Percentiles rank a stretch among this genome's conserved stretches.
phyloP scores from a whole-genome alignment of 2,329 filamentous ascomycete genomes.

The Ophiostoma sp. region DNA sequence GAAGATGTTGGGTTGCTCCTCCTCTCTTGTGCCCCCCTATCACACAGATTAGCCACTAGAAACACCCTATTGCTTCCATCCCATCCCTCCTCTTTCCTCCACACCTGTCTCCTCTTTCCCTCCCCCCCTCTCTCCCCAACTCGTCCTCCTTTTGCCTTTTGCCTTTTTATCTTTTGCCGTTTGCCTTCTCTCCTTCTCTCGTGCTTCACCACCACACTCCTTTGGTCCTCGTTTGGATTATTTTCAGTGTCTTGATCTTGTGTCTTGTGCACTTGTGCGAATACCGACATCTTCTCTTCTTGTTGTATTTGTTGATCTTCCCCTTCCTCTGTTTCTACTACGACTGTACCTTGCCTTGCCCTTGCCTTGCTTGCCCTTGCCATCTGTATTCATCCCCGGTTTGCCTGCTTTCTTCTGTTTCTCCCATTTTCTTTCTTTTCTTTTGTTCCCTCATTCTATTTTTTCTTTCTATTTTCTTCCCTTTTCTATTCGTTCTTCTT shows the following conservation, averaged over 20 bases:
- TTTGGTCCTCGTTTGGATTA: slow-evolving; percentile 19
- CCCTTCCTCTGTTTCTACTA: slow-evolving; percentile 11
- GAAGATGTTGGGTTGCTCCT: background rate
- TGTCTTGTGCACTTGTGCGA: slow-evolving; percentile 12
- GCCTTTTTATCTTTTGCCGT: background rate
- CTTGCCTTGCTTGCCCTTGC: background rate
- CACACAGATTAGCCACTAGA: slow-evolving; percentile 1
- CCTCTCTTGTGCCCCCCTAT: slow-evolving; percentile 16
- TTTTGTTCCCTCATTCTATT: background rate
- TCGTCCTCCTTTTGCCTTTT: slow-evolving; percentile 15
- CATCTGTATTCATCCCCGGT: slow-evolving; percentile 7
- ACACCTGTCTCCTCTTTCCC: slow-evolving; percentile 1
- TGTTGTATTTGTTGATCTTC: slow-evolving; percentile 5
- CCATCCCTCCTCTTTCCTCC: slow-evolving; percentile 18
- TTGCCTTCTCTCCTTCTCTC: slow-evolving; percentile 3
- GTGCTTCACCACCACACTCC: slow-evolving; percentile 23
- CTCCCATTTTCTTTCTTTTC: slow-evolving; percentile 7
- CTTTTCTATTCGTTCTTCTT: background rate
- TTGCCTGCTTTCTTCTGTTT: slow-evolving; percentile 8
- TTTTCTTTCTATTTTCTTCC: slow-evolving; percentile 4
- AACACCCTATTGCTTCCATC: slow-evolving; percentile 6
- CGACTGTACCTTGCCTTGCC: slow-evolving; percentile 7
- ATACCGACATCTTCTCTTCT: slow-evolving; percentile 13
- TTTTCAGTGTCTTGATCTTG: background rate
- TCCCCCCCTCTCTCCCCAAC: slow-evolving; percentile 10